These are phyloP conservation scores for Mucor racemosus DNA, from an alignment of 371 early-diverging fungal species.

Conservation along the genomic window DNA sequence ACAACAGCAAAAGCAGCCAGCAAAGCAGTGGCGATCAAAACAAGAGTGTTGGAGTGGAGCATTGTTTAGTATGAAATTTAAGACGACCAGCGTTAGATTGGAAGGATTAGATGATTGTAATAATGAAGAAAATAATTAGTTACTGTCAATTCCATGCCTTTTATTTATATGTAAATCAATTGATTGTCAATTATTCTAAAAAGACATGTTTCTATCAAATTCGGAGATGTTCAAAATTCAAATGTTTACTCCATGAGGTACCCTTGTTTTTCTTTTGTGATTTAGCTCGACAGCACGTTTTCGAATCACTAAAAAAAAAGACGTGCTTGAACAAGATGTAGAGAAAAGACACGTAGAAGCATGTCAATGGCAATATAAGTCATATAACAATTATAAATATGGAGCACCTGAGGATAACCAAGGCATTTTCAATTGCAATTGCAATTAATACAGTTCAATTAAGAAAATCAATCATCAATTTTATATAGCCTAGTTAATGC, in stretches of 20 bases:
- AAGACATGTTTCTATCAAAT: neutral
- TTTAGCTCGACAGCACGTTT: neutral
- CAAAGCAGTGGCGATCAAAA: neutral
- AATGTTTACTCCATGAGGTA: neutral
- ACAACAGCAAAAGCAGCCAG: neutral
- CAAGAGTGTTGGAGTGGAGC: slow-evolving; percentile 1
- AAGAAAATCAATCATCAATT: no score
- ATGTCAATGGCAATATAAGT: neutral
- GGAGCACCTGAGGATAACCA: no score
- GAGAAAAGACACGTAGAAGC: no score
- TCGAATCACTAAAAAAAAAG: slow-evolving; percentile 3
- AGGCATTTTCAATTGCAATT: no score
- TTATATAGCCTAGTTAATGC: neutral
- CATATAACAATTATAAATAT: neutral
- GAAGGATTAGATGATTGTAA: neutral
- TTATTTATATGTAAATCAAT: neutral
- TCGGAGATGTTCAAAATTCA: neutral
- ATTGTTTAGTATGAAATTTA: slow-evolving; percentile 1
- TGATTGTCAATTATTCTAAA: no score
- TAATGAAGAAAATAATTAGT: neutral
- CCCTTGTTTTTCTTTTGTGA: neutral
- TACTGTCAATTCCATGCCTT: neutral
- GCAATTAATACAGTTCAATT: no score
- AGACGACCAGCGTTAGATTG: slow-evolving; percentile 11
- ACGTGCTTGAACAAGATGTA: neutral